phyloP scores from a whole-genome alignment of 441 rosid genomes.

The Euphorbia celastroides region DNA sequence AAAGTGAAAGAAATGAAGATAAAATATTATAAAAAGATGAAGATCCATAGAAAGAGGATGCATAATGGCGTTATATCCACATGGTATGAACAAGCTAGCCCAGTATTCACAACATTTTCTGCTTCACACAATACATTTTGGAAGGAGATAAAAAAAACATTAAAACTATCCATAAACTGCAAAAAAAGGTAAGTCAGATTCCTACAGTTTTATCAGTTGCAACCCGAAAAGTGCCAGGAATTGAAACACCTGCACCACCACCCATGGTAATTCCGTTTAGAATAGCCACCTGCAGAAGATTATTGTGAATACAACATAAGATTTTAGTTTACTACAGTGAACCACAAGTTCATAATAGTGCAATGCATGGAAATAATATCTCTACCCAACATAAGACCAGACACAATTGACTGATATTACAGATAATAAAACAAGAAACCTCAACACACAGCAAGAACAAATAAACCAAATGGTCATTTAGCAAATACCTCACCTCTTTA shows the following conservation, averaged over 20 bases:
- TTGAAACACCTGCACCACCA: constrained; percentile 94
- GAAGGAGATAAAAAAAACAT: not conserved
- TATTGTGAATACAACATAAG: constrained; percentile 6
- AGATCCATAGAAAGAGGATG: constrained; percentile 6
- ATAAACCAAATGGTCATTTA: not conserved
- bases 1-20: constrained; percentile 9
- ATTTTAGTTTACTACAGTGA: not conserved
- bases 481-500: not conserved
- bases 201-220: constrained; percentile 85
- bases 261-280: constrained; percentile 91
- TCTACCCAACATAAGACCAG: not conserved
- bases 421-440: not conserved
- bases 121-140: not conserved
- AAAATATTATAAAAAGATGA: constrained; percentile 6
- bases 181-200: constrained; percentile 4
- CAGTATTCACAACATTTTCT: not conserved
- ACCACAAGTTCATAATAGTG: not conserved
- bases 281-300: constrained; percentile 63
- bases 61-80: not conserved
- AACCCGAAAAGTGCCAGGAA: constrained; percentile 80
- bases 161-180: not conserved
- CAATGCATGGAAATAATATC: too few species aligned
- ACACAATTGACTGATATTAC: not conserved
- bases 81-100: not conserved
- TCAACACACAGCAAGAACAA: not conserved